A percentile compares a stretch with the other conserved stretches of the same genome.
phyloP scores from a whole-genome alignment of 768 basidiomycete species.

The Tulasnella sp. region DNA sequence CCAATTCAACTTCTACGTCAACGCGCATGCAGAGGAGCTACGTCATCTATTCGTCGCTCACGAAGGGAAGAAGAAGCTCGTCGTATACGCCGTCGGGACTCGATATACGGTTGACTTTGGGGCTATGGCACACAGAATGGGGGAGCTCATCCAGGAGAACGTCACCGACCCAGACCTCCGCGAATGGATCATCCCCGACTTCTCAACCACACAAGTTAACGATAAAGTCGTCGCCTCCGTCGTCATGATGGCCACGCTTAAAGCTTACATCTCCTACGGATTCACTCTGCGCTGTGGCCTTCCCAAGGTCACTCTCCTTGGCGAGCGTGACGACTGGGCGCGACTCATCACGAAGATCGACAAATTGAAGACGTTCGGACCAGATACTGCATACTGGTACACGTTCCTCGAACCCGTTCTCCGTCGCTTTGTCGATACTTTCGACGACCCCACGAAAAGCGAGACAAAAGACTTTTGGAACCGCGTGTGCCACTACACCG shows the following conservation, averaged over 20 bases:
- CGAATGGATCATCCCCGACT: constrained; percentile 1
- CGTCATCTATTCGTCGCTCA: too few species aligned
- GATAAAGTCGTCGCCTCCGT: background rate
- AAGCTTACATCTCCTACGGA: background rate
- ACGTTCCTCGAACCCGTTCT: constrained; percentile 4
- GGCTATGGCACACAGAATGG: background rate
- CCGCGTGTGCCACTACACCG: too few species aligned
- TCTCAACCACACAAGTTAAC: too few species aligned
- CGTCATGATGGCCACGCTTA: constrained; percentile 10
- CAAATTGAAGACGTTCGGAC: constrained; percentile 5
- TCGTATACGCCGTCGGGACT: background rate
- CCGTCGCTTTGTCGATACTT: constrained; percentile 1
- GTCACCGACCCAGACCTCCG: background rate
- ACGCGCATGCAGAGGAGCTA: too few species aligned
- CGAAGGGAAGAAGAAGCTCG: background rate
- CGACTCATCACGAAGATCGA: too few species aligned
- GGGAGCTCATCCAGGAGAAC: background rate
- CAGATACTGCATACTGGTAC: background rate
- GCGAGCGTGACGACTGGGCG: background rate
- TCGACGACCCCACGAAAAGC: too few species aligned
- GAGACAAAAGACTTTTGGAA: too few species aligned
- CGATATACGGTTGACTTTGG: background rate
- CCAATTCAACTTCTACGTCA: too few species aligned
- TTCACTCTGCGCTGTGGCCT: background rate
- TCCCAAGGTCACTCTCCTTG: constrained; percentile 4